Evolutionary conservation across 345 rosid genomes (phyloP).

Genomic region (Mallotus nudiflorus): DNA sequence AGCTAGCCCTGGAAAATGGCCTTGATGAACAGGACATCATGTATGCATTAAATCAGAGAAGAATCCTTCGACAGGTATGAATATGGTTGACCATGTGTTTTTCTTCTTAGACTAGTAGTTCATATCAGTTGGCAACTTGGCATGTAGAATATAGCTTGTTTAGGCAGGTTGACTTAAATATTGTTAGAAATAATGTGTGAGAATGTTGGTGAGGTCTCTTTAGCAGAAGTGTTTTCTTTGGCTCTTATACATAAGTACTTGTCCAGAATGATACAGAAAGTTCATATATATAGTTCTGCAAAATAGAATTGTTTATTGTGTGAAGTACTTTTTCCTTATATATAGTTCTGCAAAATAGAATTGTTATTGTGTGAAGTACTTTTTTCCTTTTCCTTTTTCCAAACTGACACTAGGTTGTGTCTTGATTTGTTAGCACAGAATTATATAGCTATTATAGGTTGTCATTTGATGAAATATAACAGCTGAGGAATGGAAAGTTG

Average conservation of each 20-base stretch:
- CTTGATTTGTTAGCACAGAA: too few relatives aligned
- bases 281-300: too few relatives aligned
- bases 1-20: constrained; percentile 61
- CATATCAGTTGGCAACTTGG: not conserved
- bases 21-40: constrained; percentile 54
- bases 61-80: constrained; percentile 74
- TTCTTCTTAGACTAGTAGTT: not conserved
- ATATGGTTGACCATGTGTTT: constrained; percentile 11
- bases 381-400: too few relatives aligned
- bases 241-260: not conserved
- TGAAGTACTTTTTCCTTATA: not conserved
- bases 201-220: not conserved
- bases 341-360: not conserved
- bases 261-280: too few relatives aligned
- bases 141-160: too few relatives aligned
- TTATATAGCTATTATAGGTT: too few relatives aligned
- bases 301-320: not conserved
- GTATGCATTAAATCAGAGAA: constrained; percentile 77
- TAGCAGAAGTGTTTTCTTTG: not conserved
- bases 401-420: too few relatives aligned
- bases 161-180: not conserved
- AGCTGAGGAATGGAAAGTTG: not conserved
- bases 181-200: not conserved
- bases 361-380: too few relatives aligned
- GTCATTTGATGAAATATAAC: not conserved